Evolutionary conservation across 257 asterid genomes (phyloP), one percentile per base, ranked within the genome.

Genomic region (Craterostigma plantagineum): DNA sequence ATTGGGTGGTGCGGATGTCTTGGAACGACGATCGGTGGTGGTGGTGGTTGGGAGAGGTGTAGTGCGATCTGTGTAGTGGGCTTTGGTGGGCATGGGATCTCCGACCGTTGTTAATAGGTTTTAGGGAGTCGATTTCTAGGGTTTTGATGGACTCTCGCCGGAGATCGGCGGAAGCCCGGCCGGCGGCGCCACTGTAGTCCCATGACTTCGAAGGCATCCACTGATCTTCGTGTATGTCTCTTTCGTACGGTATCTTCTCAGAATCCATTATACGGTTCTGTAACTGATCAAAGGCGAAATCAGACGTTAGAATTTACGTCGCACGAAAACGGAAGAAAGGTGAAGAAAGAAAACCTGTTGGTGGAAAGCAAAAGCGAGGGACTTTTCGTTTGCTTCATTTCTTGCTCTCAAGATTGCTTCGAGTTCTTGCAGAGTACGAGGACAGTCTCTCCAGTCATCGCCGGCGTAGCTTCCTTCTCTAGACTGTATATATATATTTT

Each of bases 391-490:
- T 10, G 91, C 83, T 62, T 78, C 91, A 33, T 78, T 86, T 67
- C 92, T 75, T 23, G 76, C 75, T 48, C 61, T 76, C 16, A 81
- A 56, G 18, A 71, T 62, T 1, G 83, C 85, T 60, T 81, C 78
- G 1, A 76, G 78, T 56, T 81, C 93, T 43, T 73, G 73, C 12
- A 86, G 78, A 16, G 91, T 69, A 4, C 76, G 64, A 4, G 94
- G 91, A 50, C 87, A 71, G 11, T 77, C 81, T 46, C 72, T 65
- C 92, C 92, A 77, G 1, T 77, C 91, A 8, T 81, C 90, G 0
- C 72, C 63, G 4, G 68, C 51, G 33, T 59, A 54, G 61, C 72
- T 69, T 60, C 92, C 75, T 12, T 73, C 81, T 60, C 72, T 71
- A 0, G 81, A 79, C 92, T 10, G 8, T n/a, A n/a, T n/a, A n/a